A percentile compares a stretch with the other conserved stretches of the same genome.
Conservation (phyloP, 805 yeast genomes). For the Torulaspora gathmanii region DNA sequence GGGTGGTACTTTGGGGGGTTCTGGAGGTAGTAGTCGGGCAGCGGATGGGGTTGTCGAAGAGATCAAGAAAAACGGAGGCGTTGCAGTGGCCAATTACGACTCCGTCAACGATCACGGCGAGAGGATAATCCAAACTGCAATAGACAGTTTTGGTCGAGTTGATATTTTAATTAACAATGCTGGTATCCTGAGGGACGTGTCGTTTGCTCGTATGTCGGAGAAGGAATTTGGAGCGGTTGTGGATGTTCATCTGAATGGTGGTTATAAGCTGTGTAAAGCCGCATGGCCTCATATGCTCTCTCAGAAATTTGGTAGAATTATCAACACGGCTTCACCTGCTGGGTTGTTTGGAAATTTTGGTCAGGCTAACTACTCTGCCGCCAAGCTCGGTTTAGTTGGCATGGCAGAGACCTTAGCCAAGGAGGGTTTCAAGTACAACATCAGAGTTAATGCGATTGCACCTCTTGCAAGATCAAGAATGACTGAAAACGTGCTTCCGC, state of each 20-base stretch:
- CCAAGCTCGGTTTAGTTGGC: constrained; percentile 85
- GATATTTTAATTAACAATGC: constrained; percentile 91
- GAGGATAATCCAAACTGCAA: constrained; percentile 78
- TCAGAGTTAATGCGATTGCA: constrained; percentile 80
- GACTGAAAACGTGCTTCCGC: constrained; percentile 89
- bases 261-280: constrained; percentile 75
- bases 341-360: constrained; percentile 97
- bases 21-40: constrained; percentile 62
- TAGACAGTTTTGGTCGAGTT: constrained; percentile 80
- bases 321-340: constrained; percentile 96
- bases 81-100: constrained; percentile 91
- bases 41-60: constrained; percentile 90
- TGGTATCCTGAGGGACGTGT: constrained; percentile 85
- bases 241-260: constrained; percentile 87
- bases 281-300: constrained; percentile 89
- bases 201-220: constrained; percentile 80
- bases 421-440: constrained; percentile 85
- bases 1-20: constrained; percentile 78
- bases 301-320: constrained; percentile 81
- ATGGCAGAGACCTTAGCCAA: constrained; percentile 91
- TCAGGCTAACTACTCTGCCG: constrained; percentile 92
- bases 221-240: constrained; percentile 73
- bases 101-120: constrained; percentile 80
- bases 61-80: constrained; percentile 66
- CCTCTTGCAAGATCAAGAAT: constrained; percentile 94